Evolutionary conservation across 345 rosid species (phyloP), one percentile per base, ranked within the genome.

Genomic region (Citrus reticulata): DNA sequence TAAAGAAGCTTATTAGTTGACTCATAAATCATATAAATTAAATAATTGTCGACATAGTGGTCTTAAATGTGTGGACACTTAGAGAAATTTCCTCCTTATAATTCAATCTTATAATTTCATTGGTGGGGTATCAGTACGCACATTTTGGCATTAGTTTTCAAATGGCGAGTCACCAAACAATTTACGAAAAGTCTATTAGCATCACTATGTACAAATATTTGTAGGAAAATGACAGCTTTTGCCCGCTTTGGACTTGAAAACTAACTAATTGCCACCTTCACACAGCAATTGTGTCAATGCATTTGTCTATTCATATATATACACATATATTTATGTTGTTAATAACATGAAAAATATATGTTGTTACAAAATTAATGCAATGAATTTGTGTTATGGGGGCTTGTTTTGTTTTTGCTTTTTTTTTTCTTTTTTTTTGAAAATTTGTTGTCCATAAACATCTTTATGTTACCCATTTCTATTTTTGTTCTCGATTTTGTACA

Each of bases 1-100:
- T 35, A 46, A 19, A 10, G 46, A 68, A 65, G 66, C 72, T 7
- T 54, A 58, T 58, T 68, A 13, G 72, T 79, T 79, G 81, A 79
- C 77, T 35, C 68, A 25, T 13, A 22, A 70, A 51, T 3, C 22
- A 20, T 35, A 35, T 14, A 5, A 46, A 46, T 46, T 11, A 46
- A 46, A 46, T 46, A 46, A 13, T 46, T 46, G 51, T 13, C 17
- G 51, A 13, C 51, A 46, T 13, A 0, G 51, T 13, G 16, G 51
- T 46, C 51, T 46, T 46, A 13, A 3, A 46, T 46, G 1, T 65
- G 69, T 7, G 42, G 37, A 29, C 68, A 63, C 19, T 30, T 0
- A 27, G 9, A 11, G 17, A 29, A 63, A 17, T 63, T 65, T 6
- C 7, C 20, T 27, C 46, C 49, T 74, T 60, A 74, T 62, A 51